Conservation (phyloP, 2,329 filamentous ascomycete genomes). For the Fusarium kyushuense region DNA sequence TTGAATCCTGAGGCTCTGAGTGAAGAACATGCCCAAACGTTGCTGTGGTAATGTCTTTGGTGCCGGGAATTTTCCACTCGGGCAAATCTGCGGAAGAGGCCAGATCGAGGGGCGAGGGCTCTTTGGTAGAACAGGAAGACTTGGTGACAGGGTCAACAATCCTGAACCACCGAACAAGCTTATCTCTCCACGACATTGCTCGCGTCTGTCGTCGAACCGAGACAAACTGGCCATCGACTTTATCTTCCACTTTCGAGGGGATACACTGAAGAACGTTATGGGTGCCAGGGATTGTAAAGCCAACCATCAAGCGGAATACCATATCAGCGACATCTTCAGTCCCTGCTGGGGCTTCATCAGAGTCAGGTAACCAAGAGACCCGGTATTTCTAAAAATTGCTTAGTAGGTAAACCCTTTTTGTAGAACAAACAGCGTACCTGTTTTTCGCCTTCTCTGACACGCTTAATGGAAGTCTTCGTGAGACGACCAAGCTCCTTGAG, state of each 20-base stretch:
- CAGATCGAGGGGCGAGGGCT: conserved; percentile 8
- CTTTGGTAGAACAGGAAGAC: conserved; percentile 13
- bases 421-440: conserved; percentile 37
- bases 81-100: conserved; percentile 8
- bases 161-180: conserved; percentile 50
- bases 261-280: conserved; percentile 40
- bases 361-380: conserved; percentile 60
- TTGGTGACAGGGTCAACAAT: conserved; percentile 41
- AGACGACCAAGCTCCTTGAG: conserved; percentile 50
- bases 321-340: conserved; percentile 59
- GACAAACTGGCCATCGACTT: conserved; percentile 32
- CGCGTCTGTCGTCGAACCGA: conserved; percentile 49
- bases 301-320: conserved; percentile 60
- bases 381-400: conserved; percentile 46
- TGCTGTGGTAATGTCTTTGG: conserved; percentile 53
- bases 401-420: conserved; percentile 2
- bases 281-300: conserved; percentile 24
- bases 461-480: conserved; percentile 51
- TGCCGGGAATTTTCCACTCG: background rate
- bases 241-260: conserved; percentile 13
- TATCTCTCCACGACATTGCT: conserved; percentile 54
- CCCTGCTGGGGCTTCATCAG: conserved; percentile 21
- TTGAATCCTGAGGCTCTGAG: conserved; percentile 1
- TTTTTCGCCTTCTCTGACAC: conserved; percentile 23
- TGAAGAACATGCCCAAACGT: conserved; percentile 67